phyloP scores from a whole-genome alignment of 306 rosid genomes.

The Trifolium repens region DNA sequence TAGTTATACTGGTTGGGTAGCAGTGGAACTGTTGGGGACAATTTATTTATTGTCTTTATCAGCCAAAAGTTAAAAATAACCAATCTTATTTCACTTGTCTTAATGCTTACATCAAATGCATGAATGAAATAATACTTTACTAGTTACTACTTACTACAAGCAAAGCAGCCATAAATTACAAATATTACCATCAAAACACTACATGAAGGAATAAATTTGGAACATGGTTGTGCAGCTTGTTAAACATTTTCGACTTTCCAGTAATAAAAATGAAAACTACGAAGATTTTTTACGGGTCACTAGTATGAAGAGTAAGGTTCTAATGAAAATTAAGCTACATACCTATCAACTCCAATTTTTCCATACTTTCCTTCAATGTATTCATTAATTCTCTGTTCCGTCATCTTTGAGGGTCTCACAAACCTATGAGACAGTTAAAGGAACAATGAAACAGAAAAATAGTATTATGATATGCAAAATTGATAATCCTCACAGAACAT shows the following conservation, averaged over 20 bases:
- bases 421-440: slow-evolving; percentile 69
- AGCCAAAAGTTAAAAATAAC: background rate
- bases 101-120: background rate
- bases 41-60: background rate
- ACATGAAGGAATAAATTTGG: background rate
- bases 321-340: slow-evolving; percentile 41
- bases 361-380: slow-evolving; percentile 93
- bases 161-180: slow-evolving; percentile 22
- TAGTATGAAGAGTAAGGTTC: slow-evolving; percentile 13
- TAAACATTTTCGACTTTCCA: background rate
- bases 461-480: slow-evolving; percentile 6
- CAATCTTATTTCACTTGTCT: slow-evolving; percentile 24
- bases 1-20: background rate
- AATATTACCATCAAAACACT: slow-evolving; percentile 19
- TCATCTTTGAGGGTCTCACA: slow-evolving; percentile 86
- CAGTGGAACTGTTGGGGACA: background rate
- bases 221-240: slow-evolving; percentile 14
- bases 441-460: slow-evolving; percentile 28
- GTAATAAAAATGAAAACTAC: slow-evolving; percentile 25
- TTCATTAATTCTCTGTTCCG: slow-evolving; percentile 67
- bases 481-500: slow-evolving; percentile 27
- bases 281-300: slow-evolving; percentile 31
- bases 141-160: background rate
- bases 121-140: slow-evolving; percentile 21
- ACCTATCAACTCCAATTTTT: slow-evolving; percentile 91